Conservation (phyloP, 805 yeast genomes). For the Barnettozyma sp. region DNA sequence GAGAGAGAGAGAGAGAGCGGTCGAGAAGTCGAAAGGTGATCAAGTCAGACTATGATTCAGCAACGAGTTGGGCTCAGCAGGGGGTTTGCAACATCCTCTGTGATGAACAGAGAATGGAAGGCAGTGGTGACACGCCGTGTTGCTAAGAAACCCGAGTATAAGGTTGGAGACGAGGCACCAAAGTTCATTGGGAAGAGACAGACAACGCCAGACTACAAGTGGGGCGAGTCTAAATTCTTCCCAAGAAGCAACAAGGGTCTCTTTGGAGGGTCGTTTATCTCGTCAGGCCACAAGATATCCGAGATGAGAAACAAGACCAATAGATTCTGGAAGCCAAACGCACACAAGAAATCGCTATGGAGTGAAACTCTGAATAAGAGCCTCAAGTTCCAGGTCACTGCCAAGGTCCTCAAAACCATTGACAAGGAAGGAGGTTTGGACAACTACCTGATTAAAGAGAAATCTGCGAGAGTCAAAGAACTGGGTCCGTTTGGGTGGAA, state of each 20-base stretch:
- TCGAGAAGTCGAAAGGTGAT: too few species aligned
- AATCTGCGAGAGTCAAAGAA: constrained; percentile 84
- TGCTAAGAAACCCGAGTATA: constrained; percentile 35
- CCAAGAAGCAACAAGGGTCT: constrained; percentile 85
- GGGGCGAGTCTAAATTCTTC: constrained; percentile 69
- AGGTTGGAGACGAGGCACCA: constrained; percentile 51
- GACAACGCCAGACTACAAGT: constrained; percentile 60
- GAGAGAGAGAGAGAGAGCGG: too few species aligned
- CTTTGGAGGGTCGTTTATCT: constrained; percentile 81
- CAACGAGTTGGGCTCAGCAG: constrained; percentile 17
- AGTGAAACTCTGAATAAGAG: constrained; percentile 66
- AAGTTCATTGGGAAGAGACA: constrained; percentile 37
- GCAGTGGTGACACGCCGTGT: constrained; percentile 42
- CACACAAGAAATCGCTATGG: constrained; percentile 71
- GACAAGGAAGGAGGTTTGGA: constrained; percentile 95
- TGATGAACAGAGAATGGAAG: constrained; percentile 31
- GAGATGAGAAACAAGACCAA: constrained; percentile 68
- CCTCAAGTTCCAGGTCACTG: constrained; percentile 50
- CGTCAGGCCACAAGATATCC: constrained; percentile 69
- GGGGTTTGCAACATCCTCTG: constrained; percentile 15
- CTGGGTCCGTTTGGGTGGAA: constrained; percentile 92
- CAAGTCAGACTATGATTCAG: constrained; percentile 10
- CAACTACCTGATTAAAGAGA: constrained; percentile 78
- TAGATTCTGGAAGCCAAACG: constrained; percentile 79
- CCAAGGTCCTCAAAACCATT: constrained; percentile 79